Evolutionary conservation across 208 protist species (phyloP).

Genomic region (Trypanosomatidae sp.): DNA sequence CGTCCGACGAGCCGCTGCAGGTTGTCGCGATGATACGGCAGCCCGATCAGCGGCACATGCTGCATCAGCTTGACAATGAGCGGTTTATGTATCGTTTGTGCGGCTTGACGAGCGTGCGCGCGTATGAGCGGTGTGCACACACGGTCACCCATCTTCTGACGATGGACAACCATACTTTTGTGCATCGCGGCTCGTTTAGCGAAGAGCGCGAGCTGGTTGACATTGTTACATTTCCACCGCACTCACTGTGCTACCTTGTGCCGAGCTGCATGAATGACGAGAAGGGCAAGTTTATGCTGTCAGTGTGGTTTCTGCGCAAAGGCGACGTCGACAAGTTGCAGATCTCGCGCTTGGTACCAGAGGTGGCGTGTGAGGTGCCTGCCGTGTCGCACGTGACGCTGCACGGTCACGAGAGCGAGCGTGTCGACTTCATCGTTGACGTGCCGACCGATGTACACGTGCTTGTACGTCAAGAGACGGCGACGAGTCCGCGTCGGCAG

Average conservation of each 20-base stretch:
- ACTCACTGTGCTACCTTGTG: constrained; percentile 41
- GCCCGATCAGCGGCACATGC: constrained; percentile 32
- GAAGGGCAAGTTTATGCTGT: constrained; percentile 37
- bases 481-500: constrained; percentile 2
- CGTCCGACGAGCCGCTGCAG: constrained; percentile 11
- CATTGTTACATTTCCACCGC: constrained; percentile 23
- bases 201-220: constrained; percentile 24
- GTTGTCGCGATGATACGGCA: constrained; percentile 37
- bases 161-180: constrained; percentile 34
- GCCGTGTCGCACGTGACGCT: constrained; percentile 23
- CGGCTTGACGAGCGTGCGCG: constrained; percentile 18
- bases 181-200: constrained; percentile 19
- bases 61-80: constrained; percentile 15
- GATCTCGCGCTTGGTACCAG: constrained; percentile 11
- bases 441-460: constrained; percentile 36
- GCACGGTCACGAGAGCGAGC: constrained; percentile 15
- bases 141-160: constrained; percentile 45
- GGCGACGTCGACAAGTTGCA: constrained; percentile 9
- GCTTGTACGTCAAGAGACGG: constrained; percentile 27
- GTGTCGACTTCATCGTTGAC: constrained; percentile 50
- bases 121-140: background rate
- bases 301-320: constrained; percentile 27
- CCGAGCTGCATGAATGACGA: constrained; percentile 20
- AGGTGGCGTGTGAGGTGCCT: constrained; percentile 20
- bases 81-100: constrained; percentile 20